These are phyloP conservation scores for Lasiosphaeria ovina DNA, from an alignment of 495 filamentous ascomycete genomes.

Conservation along the genomic window DNA sequence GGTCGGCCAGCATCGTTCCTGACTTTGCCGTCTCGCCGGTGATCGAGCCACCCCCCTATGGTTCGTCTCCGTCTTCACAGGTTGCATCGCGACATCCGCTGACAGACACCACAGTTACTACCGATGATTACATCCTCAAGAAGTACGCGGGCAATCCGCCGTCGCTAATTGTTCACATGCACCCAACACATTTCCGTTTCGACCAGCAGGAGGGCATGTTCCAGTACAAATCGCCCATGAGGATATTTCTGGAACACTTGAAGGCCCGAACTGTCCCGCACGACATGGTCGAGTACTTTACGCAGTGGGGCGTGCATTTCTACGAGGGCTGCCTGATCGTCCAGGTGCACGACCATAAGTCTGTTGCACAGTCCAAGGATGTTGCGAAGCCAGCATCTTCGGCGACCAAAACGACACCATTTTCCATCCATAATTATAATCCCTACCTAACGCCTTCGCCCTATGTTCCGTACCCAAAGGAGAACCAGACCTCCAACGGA, in stretches of 20 bases:
- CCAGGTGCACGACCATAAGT: conserved; percentile 80
- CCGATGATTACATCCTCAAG: conserved; percentile 71
- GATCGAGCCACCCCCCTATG: conserved; percentile 47
- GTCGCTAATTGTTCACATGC: conserved; percentile 81
- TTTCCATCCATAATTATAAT: conserved; percentile 89
- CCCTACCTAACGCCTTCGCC: conserved; percentile 83
- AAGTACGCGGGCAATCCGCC: conserved; percentile 76
- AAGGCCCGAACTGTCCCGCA: conserved; percentile 49
- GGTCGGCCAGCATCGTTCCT: conserved; percentile 44
- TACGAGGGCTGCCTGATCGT: conserved; percentile 97
- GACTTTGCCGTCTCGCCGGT: conserved; percentile 34
- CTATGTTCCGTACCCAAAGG: conserved; percentile 74
- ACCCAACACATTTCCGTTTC: conserved; percentile 84
- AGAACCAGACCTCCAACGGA: conserved; percentile 41
- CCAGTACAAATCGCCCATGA: conserved; percentile 87
- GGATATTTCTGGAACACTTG: conserved; percentile 71
- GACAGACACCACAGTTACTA: conserved; percentile 53
- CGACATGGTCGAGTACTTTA: conserved; percentile 57
- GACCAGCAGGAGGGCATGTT: conserved; percentile 93
- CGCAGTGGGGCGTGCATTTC: conserved; percentile 67
- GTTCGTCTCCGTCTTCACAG: conserved; percentile 26
- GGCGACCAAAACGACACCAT: conserved; percentile 61
- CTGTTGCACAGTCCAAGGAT: conserved; percentile 57
- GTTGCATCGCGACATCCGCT: conserved; percentile 3
- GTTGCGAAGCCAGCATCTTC: conserved; percentile 54